Percentiles rank a stretch among this genome's conserved stretches.
These are phyloP conservation scores for Vitis cinerea DNA, from an alignment of 164 flowering plant species.

Conservation along the genomic window DNA sequence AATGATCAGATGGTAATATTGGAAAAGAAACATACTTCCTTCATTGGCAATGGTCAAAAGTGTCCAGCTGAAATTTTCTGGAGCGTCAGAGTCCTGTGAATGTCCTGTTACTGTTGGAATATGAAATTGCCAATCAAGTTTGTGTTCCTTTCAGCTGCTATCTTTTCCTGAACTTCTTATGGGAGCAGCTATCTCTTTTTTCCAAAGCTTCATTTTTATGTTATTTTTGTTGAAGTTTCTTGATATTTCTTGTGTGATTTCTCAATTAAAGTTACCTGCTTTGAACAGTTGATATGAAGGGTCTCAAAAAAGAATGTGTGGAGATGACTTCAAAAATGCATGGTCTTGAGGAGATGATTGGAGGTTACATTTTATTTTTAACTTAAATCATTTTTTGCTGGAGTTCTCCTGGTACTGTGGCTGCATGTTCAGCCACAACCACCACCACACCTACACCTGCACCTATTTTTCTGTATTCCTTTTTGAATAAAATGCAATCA, in stretches of 20 bases:
- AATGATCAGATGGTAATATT: not conserved
- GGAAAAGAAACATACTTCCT: not conserved
- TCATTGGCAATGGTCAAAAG: not conserved
- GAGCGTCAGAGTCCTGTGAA: not conserved
- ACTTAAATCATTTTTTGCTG: too few species aligned
- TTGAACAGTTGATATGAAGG: conserved; percentile 11
- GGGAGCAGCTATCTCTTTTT: not conserved
- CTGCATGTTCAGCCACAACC: not conserved
- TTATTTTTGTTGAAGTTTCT: not conserved
- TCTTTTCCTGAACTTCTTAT: not conserved
- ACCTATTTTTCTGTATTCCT: not conserved
- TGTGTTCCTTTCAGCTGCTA: not conserved
- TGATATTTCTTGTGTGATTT: not conserved
- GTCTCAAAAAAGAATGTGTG: conserved; percentile 2
- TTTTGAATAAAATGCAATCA: not conserved
- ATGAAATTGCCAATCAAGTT: conserved; percentile 5
- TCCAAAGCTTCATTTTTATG: not conserved
- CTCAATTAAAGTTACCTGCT: not conserved
- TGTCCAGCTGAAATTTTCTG: not conserved
- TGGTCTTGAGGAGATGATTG: conserved; percentile 3
- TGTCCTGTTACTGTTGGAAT: not conserved
- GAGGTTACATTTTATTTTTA: not conserved
- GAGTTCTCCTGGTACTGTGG: not conserved
- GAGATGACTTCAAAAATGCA: conserved; percentile 2
- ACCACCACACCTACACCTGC: not conserved